phyloP scores from a whole-genome alignment of 2,329 filamentous ascomycete genomes.

The Penicillium crustosum region DNA sequence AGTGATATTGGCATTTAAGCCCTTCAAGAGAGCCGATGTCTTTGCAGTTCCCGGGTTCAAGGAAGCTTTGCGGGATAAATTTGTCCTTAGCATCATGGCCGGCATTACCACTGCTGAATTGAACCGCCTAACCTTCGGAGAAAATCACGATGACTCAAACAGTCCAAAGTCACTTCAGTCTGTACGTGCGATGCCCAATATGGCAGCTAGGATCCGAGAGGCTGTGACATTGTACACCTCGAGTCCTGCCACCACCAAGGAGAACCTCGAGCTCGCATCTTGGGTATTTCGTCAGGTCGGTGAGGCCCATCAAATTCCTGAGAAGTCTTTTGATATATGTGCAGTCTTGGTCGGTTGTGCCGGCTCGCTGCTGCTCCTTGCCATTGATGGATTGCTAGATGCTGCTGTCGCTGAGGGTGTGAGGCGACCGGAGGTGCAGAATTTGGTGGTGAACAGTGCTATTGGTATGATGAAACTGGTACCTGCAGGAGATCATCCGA shows the following conservation, averaged over 20 bases:
- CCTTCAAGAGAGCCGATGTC: no score
- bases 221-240: constrained; percentile 44
- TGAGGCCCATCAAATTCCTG: constrained; percentile 9
- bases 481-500: constrained; percentile 14
- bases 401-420: constrained; percentile 55
- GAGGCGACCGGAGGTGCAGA: constrained; percentile 6
- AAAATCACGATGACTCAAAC: no score
- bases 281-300: constrained; percentile 32
- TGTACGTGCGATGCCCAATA: constrained; percentile 43
- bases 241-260: constrained; percentile 28
- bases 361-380: constrained; percentile 27
- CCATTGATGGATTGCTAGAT: constrained; percentile 53
- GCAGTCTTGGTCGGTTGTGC: constrained; percentile 14
- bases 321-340: constrained; percentile 13
- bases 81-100: no score
- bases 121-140: no score
- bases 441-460: constrained; percentile 14
- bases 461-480: constrained; percentile 17
- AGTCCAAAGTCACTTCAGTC: constrained; percentile 22
- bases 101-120: no score
- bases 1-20: no score
- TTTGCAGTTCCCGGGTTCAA: no score
- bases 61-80: no score
- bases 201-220: constrained; percentile 40
- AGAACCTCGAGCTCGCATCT: constrained; percentile 11